Conservation (phyloP, 768 basidiomycete genomes). For the Suillus cothurnatus region DNA sequence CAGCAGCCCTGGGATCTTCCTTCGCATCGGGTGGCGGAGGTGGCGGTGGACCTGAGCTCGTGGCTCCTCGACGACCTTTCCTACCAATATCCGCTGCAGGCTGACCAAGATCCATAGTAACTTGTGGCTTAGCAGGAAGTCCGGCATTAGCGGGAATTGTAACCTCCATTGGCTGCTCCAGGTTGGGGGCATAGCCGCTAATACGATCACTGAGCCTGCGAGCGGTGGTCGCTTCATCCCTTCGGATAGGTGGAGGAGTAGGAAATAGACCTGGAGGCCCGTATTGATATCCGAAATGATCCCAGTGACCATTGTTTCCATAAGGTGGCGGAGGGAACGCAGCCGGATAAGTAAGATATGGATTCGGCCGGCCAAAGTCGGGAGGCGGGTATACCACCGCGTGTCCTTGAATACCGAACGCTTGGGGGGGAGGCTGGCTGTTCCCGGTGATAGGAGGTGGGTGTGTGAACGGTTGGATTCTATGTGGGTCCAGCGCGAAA, state of each 20-base stretch:
- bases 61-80: constrained; percentile 41
- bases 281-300: constrained; percentile 47
- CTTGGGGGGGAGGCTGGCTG: constrained; percentile 79
- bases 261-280: constrained; percentile 36
- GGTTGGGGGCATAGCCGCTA: constrained; percentile 67
- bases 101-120: constrained; percentile 48
- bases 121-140: constrained; percentile 76
- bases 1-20: constrained; percentile 90
- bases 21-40: constrained; percentile 87
- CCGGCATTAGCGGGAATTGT: constrained; percentile 68
- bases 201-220: constrained; percentile 80
- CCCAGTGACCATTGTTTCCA: constrained; percentile 45
- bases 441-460: constrained; percentile 71
- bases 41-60: constrained; percentile 57
- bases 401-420: constrained; percentile 74
- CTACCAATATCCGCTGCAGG: constrained; percentile 29
- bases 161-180: constrained; percentile 42
- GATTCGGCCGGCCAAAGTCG: constrained; percentile 42
- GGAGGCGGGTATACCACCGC: constrained; percentile 50
- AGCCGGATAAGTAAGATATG: constrained; percentile 40
- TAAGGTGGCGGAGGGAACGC: constrained; percentile 40
- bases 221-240: constrained; percentile 60
- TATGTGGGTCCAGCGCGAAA: constrained; percentile 95
- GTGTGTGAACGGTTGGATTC: constrained; percentile 83
- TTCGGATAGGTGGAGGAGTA: constrained; percentile 44